A percentile compares a stretch with the other conserved stretches of the same genome.
phyloP scores from a whole-genome alignment of 1,284 basidiomycete genomes.

The Naganishia sp. region DNA sequence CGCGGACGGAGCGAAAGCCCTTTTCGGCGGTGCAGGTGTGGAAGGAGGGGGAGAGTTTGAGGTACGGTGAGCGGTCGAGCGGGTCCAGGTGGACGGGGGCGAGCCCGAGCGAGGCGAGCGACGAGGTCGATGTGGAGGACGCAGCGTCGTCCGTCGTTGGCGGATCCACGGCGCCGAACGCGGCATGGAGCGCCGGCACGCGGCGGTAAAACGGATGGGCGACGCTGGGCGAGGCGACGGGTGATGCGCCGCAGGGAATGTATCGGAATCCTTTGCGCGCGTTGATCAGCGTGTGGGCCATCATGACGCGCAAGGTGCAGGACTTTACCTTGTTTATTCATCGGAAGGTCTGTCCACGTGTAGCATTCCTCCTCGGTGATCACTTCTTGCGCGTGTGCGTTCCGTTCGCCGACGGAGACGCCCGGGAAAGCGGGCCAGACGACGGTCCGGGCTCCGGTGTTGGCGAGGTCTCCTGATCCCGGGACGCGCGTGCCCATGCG shows the following conservation, averaged over 20 bases:
- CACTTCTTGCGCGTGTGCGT: constrained; percentile 35
- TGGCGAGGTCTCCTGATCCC: constrained; percentile 9
- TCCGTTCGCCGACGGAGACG: constrained; percentile 9
- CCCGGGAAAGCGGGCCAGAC: neutral
- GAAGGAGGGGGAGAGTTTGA: constrained; percentile 80
- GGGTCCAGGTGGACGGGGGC: constrained; percentile 52
- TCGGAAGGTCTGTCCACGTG: constrained; percentile 50
- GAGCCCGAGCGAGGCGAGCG: neutral
- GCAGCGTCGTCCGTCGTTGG: neutral
- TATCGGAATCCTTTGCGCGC: constrained; percentile 51
- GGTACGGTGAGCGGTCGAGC: constrained; percentile 58
- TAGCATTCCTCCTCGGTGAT: constrained; percentile 51
- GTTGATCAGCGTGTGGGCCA: neutral
- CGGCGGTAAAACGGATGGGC: constrained; percentile 50
- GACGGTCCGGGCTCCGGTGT: neutral
- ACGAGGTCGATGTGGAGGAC: neutral
- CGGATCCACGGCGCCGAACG: neutral
- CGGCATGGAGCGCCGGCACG: constrained; percentile 36
- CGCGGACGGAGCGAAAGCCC: constrained; percentile 85
- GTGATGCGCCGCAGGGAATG: constrained; percentile 47
- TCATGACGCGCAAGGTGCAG: neutral
- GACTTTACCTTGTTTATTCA: constrained; percentile 44
- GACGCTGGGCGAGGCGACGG: constrained; percentile 41
- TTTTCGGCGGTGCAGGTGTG: constrained; percentile 75
- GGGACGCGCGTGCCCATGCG: constrained; percentile 18